These are phyloP conservation scores for Gigaspora rosea DNA, from an alignment of 192 early-diverging fungal species.

Conservation along the genomic window DNA sequence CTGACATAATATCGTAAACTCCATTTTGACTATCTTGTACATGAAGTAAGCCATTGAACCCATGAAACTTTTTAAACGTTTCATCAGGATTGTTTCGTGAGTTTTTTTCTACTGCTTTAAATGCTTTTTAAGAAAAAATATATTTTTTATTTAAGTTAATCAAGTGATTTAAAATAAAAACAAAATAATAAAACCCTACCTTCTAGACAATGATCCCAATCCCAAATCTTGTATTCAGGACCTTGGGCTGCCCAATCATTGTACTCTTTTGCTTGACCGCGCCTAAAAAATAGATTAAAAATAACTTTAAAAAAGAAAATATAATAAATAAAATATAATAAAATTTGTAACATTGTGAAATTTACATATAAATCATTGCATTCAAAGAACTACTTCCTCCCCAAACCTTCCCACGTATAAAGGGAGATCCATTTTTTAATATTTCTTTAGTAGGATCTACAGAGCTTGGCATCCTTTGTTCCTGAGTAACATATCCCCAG, in stretches of 20 bases:
- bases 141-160: too few relatives aligned
- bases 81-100: not conserved
- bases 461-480: not conserved
- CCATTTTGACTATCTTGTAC: too few relatives aligned
- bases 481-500: not conserved
- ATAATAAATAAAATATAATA: not conserved
- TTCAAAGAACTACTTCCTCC: not conserved
- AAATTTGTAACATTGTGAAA: not conserved
- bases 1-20: too few relatives aligned
- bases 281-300: not conserved
- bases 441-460: not conserved
- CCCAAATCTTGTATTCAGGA: too few relatives aligned
- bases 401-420: not conserved
- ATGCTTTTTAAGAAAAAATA: not conserved
- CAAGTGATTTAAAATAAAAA: too few relatives aligned
- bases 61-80: not conserved
- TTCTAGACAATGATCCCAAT: too few relatives aligned
- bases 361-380: slow-evolving; percentile 4
- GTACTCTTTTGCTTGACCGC: too few relatives aligned
- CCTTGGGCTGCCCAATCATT: too few relatives aligned
- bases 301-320: not conserved
- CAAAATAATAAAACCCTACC: not conserved
- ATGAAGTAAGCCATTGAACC: not conserved
- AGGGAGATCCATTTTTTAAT: not conserved
- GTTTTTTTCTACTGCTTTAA: too few relatives aligned